Percentiles rank a stretch among this genome's conserved stretches.
Conservation (phyloP, 2,329 filamentous ascomycete genomes). For the Drechmeria coniospora region DNA sequence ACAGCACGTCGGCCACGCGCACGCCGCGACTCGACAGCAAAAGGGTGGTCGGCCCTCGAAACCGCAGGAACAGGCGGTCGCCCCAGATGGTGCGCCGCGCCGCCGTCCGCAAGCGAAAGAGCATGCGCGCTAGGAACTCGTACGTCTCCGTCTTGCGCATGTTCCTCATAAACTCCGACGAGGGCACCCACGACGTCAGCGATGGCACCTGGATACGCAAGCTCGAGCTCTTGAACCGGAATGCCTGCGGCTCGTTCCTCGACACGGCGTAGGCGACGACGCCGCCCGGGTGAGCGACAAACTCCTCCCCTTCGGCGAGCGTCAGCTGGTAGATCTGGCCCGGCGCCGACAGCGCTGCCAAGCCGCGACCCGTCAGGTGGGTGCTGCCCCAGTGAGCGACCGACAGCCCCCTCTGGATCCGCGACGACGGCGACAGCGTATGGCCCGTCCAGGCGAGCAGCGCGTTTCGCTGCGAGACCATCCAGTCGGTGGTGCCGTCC, state of each 20-base stretch:
- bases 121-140: conserved; percentile 47
- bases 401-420: conserved; percentile 58
- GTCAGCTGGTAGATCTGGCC: conserved; percentile 83
- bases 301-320: conserved; percentile 70
- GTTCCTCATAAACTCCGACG: conserved; percentile 55
- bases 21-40: conserved; percentile 79
- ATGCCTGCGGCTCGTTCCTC: conserved; percentile 60
- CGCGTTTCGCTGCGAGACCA: conserved; percentile 73
- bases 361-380: conserved; percentile 70
- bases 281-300: conserved; percentile 81
- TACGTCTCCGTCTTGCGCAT: conserved; percentile 60
- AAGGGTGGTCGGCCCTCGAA: conserved; percentile 73
- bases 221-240: conserved; percentile 68
- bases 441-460: conserved; percentile 95
- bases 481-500: conserved; percentile 91
- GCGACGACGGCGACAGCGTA: conserved; percentile 60
- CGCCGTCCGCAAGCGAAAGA: conserved; percentile 60
- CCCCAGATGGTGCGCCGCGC: conserved; percentile 79
- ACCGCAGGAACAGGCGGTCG: conserved; percentile 80
- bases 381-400: conserved; percentile 87
- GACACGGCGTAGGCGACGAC: conserved; percentile 80
- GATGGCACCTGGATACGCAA: conserved; percentile 68
- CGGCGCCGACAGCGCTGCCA: conserved; percentile 70
- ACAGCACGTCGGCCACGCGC: conserved; percentile 63
- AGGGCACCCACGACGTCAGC: conserved; percentile 47